Evolutionary conservation across 2,329 filamentous ascomycete genomes (phyloP).

Genomic region (Claviceps purpurea): DNA sequence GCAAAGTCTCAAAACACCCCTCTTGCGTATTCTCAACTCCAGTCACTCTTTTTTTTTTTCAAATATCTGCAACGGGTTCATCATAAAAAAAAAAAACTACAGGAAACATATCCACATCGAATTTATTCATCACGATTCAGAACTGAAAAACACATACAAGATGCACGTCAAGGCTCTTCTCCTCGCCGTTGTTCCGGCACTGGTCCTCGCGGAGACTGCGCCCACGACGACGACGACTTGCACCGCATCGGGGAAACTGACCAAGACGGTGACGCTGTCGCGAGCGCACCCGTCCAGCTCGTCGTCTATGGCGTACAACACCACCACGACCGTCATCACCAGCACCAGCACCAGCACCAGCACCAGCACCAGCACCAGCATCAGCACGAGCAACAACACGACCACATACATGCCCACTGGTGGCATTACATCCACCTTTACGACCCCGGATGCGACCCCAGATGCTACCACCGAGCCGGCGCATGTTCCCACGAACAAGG

Average conservation of each 20-base stretch:
- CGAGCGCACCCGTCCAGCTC: constrained; percentile 27
- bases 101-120: neutral
- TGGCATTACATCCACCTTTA: constrained; percentile 10
- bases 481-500: constrained; percentile 15
- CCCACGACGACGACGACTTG: neutral
- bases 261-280: constrained; percentile 38
- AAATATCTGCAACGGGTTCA: neutral
- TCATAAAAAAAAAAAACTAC: neutral
- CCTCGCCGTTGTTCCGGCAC: constrained; percentile 37
- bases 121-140: neutral
- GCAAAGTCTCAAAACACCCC: constrained; percentile 32
- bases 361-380: neutral
- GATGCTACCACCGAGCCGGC: constrained; percentile 10
- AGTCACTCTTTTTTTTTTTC: constrained; percentile 6
- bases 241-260: constrained; percentile 21
- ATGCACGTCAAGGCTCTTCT: constrained; percentile 26
- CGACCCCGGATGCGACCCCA: constrained; percentile 10
- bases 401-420: constrained; percentile 19
- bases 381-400: neutral
- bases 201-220: constrained; percentile 32
- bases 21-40: constrained; percentile 10
- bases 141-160: neutral
- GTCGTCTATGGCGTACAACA: constrained; percentile 5
- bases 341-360: neutral
- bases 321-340: neutral